A percentile compares a stretch with the other conserved stretches of the same genome.
Evolutionary conservation across 1,284 basidiomycete genomes (phyloP).

Genomic region (Lentinula novae-zelandiae): DNA sequence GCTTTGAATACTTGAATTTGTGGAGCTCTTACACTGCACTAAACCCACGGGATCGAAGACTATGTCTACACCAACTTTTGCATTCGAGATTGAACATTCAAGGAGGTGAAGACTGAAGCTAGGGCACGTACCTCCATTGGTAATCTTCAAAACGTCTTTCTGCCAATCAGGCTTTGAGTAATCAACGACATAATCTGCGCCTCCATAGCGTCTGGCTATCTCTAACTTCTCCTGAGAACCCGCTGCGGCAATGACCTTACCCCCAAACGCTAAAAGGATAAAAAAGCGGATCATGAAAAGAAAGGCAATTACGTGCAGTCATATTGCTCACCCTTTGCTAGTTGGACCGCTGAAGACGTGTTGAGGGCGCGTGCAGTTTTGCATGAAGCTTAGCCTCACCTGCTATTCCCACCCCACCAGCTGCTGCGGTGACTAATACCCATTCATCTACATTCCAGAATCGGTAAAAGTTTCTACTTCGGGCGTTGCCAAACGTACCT

Average conservation of each 20-base stretch:
- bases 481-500: conserved; percentile 35
- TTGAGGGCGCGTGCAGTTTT: not conserved
- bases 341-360: conserved; percentile 55
- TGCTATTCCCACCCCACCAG: conserved; percentile 89
- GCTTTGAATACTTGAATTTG: not conserved
- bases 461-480: not conserved
- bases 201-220: conserved; percentile 62
- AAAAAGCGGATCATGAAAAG: not conserved
- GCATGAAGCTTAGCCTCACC: conserved; percentile 25
- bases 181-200: conserved; percentile 68
- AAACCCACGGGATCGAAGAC: conserved; percentile 89
- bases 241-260: conserved; percentile 78
- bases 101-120: too few species aligned
- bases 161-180: conserved; percentile 72
- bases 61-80: conserved; percentile 46
- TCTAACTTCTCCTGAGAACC: conserved; percentile 68
- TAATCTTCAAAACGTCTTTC: conserved; percentile 70
- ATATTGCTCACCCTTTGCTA: conserved; percentile 68
- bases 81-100: not conserved
- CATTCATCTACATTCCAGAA: conserved; percentile 64
- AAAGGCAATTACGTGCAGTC: not conserved
- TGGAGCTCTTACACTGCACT: conserved; percentile 36
- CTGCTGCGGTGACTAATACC: conserved; percentile 86
- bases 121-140: conserved; percentile 52
- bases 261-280: conserved; percentile 55